Evolutionary conservation across 1,284 basidiomycete genomes (phyloP).

Genomic region (Cryptococcus amylolentus): DNA sequence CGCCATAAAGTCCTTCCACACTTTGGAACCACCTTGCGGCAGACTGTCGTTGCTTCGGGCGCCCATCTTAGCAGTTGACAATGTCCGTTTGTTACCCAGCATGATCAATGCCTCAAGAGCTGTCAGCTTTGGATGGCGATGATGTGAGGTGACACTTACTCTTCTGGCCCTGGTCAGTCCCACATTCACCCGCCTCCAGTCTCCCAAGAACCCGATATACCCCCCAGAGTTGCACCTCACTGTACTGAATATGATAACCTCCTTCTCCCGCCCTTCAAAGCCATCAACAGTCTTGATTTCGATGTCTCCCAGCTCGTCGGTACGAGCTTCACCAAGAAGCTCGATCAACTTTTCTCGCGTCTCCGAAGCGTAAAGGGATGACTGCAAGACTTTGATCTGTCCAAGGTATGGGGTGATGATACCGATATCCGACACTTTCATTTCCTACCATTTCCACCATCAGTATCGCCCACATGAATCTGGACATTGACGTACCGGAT

Average conservation of each 20-base stretch:
- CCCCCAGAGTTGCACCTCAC: constrained; percentile 72
- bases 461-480: not conserved
- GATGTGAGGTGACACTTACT: constrained; percentile 48
- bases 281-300: constrained; percentile 89
- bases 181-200: constrained; percentile 79
- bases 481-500: constrained; percentile 57
- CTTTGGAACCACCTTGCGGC: constrained; percentile 34
- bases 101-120: constrained; percentile 55
- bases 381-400: constrained; percentile 67
- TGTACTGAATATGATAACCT: constrained; percentile 84
- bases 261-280: constrained; percentile 90
- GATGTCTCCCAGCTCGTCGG: constrained; percentile 61
- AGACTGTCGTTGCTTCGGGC: constrained; percentile 18
- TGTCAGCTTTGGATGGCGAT: not conserved
- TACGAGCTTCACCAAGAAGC: constrained; percentile 62
- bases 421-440: constrained; percentile 71
- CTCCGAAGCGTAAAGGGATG: constrained; percentile 57
- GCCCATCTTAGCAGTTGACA: constrained; percentile 49
- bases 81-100: constrained; percentile 69
- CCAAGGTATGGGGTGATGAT: constrained; percentile 83
- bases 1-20: constrained; percentile 40
- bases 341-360: constrained; percentile 55
- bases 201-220: constrained; percentile 84
- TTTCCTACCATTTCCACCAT: constrained; percentile 42
- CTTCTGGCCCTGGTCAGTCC: constrained; percentile 80